Base-by-base conservation (phyloP, 257 asterid species). In the Ligustrum vulgare region DNA sequence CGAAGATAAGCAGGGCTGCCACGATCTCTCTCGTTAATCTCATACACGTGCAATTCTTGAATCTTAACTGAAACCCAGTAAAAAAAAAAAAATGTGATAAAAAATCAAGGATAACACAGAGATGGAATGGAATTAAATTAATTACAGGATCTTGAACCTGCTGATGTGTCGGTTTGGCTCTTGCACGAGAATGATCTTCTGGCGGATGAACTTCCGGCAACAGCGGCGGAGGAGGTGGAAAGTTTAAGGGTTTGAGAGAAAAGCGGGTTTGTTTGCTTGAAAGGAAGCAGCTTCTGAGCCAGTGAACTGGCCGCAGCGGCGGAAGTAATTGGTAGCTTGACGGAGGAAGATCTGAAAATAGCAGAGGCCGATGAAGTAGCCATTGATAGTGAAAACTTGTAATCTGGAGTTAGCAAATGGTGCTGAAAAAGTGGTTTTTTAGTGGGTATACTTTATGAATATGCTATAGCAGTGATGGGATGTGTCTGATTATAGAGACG, bases 1-100 rank as follows among this genome's bases (percentile, higher is more conserved):
- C 96, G 88, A 20, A 94, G 99, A 76, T 87, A 84, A 11, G 98
- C 99, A 1, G 99, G 99, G 90, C 99, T 94, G 37, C 98, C 97
- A 45, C 99, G 96, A 70, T 94, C 99, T 0, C 94, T 87, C 78
- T 94, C 99, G 78, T 94, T 94, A 84, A 94, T 84, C 80, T 94
- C 99, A 34, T 94, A 94, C 20, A 93, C 97, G 18, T 72, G 33
- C 76, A 94, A 81, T 75, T 92, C 90, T 80, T 94, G 99, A 80
- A 89, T 87, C 84, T 82, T 85, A 13, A 72, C 96, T 87, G 88
- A 43, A 67, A 75, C 58, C n/a, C n/a, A 36, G 2, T 71, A 41
- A n/a, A 9, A 37, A 4, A 6, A 32, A 32, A 20, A 28, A 18
- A 3, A 20, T 0, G 31, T 28, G 20, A 13, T 22, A 5, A 4